A percentile compares a stretch with the other conserved stretches of the same genome.
Evolutionary conservation across 2,329 filamentous ascomycete genomes (phyloP).

Genomic region (Botryotinia narcissicola): DNA sequence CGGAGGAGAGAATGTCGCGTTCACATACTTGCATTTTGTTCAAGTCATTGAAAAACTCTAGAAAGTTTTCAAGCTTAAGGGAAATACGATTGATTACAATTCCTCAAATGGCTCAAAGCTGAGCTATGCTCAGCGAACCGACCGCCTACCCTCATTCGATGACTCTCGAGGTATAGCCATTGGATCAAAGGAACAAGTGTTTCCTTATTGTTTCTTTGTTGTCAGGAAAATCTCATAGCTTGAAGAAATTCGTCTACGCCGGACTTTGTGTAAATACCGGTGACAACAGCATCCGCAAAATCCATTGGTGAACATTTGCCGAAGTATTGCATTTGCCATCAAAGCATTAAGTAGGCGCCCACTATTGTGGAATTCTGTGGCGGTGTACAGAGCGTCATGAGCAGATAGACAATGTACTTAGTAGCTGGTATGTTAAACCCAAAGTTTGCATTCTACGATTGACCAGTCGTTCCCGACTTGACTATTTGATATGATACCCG

Average conservation of each 20-base stretch:
- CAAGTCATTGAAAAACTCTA: background rate
- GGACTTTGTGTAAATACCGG: background rate
- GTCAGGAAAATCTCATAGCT: background rate
- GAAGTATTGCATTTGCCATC: background rate
- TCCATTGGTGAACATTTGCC: background rate
- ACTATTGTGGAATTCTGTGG: background rate
- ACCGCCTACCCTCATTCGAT: background rate
- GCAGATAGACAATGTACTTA: background rate
- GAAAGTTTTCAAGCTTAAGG: background rate
- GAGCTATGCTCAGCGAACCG: background rate
- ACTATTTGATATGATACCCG: background rate
- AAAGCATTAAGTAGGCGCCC: background rate
- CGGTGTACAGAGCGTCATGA: background rate
- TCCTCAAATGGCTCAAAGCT: background rate
- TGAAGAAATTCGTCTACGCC: background rate
- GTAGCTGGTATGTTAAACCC: background rate
- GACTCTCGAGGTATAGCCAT: background rate
- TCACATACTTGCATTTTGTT: background rate
- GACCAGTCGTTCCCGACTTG: background rate
- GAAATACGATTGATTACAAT: background rate
- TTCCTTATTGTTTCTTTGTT: too few relatives aligned
- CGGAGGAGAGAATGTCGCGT: background rate
- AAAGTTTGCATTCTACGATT: background rate
- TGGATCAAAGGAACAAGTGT: background rate
- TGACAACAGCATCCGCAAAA: background rate